Evolutionary conservation across 192 early-diverging fungal species (phyloP).

Genomic region (Piromyces finnis): DNA sequence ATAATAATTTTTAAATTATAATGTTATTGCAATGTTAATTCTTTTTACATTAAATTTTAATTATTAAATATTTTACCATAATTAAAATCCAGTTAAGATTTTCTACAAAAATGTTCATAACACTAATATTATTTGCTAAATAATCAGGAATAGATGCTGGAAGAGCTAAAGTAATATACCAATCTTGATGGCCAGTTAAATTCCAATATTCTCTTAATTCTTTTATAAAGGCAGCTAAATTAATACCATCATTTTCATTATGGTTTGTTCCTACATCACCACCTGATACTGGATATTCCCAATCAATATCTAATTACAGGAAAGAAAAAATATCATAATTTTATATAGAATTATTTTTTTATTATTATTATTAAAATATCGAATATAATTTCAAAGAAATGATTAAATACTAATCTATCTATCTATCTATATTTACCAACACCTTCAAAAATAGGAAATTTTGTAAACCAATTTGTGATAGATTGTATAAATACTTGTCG

Average conservation of each 20-base stretch:
- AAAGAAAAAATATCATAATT: too few species aligned
- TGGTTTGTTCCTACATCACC: not conserved
- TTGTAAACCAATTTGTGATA: not conserved
- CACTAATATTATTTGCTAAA: not conserved
- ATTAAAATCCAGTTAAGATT: not conserved
- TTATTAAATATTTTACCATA: not conserved
- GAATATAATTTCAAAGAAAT: too few species aligned
- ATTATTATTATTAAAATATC: too few species aligned
- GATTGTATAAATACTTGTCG: not conserved
- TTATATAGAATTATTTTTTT: too few species aligned
- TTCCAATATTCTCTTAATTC: not conserved
- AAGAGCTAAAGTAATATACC: not conserved
- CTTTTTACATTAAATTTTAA: too few species aligned
- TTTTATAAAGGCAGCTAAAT: not conserved
- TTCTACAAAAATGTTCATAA: not conserved
- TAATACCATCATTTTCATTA: not conserved
- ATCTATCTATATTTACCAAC: not conserved
- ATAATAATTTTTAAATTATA: not conserved
- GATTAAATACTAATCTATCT: too few species aligned
- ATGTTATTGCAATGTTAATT: too few species aligned
- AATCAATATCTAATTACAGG: not conserved
- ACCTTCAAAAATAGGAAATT: not conserved
- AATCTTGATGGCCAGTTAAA: not conserved
- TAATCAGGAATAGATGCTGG: not conserved
- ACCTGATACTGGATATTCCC: not conserved